Percentiles rank a stretch among this genome's conserved stretches.
These are phyloP conservation scores for Lolium multiflorum DNA, from an alignment of 176 grass and related monocot species.

Conservation along the genomic window DNA sequence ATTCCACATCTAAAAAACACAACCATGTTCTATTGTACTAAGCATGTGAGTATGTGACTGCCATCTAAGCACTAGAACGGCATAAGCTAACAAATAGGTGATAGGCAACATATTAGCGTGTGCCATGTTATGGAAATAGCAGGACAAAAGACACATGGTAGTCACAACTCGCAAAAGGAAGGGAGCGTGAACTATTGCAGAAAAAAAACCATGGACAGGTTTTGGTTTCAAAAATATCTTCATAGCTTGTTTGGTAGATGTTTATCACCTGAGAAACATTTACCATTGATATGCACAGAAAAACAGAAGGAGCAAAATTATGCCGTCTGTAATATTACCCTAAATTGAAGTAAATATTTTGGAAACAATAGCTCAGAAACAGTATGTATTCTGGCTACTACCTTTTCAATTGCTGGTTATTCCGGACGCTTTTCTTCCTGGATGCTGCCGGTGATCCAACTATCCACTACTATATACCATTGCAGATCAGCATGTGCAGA, in stretches of 20 bases:
- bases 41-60: background rate
- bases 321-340: too few relatives aligned
- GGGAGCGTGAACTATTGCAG: background rate
- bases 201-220: too few relatives aligned
- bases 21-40: background rate
- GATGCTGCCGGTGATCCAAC: background rate
- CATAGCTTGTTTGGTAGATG: background rate
- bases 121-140: background rate
- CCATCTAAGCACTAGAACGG: background rate
- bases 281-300: background rate
- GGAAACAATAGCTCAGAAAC: too few relatives aligned
- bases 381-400: too few relatives aligned
- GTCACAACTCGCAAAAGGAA: too few relatives aligned
- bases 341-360: too few relatives aligned
- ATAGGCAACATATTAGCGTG: background rate
- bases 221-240: too few relatives aligned
- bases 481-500: background rate
- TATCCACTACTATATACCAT: background rate
- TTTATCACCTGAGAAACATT: background rate
- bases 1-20: background rate
- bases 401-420: background rate
- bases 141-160: background rate
- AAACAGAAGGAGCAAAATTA: background rate
- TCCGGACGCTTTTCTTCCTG: background rate
- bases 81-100: background rate